A percentile compares a stretch with the other conserved stretches of the same genome.
These are phyloP conservation scores for Chrysochromulina parva DNA, from an alignment of 78 protist species.

Conservation along the genomic window DNA sequence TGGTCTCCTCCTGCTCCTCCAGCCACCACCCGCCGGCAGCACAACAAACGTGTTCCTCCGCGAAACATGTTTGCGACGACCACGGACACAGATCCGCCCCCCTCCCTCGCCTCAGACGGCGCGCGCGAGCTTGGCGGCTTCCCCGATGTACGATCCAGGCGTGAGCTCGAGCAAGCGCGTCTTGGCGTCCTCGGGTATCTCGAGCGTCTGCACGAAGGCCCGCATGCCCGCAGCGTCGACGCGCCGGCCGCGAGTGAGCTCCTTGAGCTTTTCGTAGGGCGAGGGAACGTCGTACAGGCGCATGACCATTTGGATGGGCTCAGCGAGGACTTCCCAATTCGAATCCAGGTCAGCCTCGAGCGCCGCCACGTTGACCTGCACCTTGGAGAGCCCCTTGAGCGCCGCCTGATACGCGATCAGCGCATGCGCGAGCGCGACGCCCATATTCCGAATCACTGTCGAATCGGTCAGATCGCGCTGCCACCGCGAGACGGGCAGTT, in stretches of 20 bases:
- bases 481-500: constrained; percentile 82
- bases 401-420: constrained; percentile 60
- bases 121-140: not conserved
- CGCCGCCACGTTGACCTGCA: constrained; percentile 10
- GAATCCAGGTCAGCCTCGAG: constrained; percentile 40
- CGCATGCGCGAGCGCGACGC: not conserved
- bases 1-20: too few relatives aligned
- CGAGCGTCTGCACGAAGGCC: not conserved
- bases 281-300: constrained; percentile 23
- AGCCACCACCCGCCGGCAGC: too few relatives aligned
- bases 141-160: constrained; percentile 15
- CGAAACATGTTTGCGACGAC: too few relatives aligned
- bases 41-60: too few relatives aligned
- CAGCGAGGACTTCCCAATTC: constrained; percentile 85
- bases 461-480: constrained; percentile 90
- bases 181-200: constrained; percentile 19
- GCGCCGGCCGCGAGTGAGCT: constrained; percentile 28
- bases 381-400: constrained; percentile 75
- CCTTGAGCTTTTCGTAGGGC: constrained; percentile 48
- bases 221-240: constrained; percentile 8
- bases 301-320: constrained; percentile 84
- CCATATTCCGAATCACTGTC: constrained; percentile 75
- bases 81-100: too few relatives aligned
- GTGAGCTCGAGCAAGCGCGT: not conserved
- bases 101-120: not conserved